These are phyloP conservation scores for Lentinula sp. DNA, from an alignment of 768 basidiomycete species.

Conservation along the genomic window DNA sequence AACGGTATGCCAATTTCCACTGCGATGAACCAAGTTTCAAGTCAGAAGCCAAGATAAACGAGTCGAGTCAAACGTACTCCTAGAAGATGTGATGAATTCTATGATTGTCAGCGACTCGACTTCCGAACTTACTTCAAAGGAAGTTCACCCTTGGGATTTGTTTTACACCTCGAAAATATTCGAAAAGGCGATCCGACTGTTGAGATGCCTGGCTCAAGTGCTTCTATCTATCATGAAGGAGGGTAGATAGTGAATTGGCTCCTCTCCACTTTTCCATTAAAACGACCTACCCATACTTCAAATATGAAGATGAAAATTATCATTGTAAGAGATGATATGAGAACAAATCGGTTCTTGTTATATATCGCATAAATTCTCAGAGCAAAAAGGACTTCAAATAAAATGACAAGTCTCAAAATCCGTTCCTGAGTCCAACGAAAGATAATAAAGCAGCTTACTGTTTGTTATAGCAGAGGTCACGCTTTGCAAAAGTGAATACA, in stretches of 20 bases:
- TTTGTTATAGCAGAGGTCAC: not conserved
- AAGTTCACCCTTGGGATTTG: not conserved
- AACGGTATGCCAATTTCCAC: not conserved
- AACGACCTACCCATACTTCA: not conserved
- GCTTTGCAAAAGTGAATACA: not conserved
- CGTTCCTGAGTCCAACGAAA: too few relatives aligned
- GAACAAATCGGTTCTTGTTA: not conserved
- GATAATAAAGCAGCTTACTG: not conserved
- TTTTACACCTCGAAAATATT: not conserved
- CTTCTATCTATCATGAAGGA: not conserved
- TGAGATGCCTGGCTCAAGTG: not conserved
- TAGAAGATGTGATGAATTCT: too few relatives aligned
- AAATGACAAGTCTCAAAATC: not conserved
- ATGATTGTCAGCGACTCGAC: too few relatives aligned
- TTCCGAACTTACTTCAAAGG: not conserved
- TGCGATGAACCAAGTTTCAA: not conserved
- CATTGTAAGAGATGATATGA: not conserved
- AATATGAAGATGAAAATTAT: not conserved
- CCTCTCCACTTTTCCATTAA: too few relatives aligned
- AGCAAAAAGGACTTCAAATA: not conserved
- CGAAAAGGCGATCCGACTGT: not conserved
- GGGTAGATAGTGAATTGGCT: not conserved
- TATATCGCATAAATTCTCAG: not conserved
- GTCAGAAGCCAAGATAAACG: too few relatives aligned
- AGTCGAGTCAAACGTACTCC: too few relatives aligned